Percentiles rank a stretch among this genome's conserved stretches.
Evolutionary conservation across 805 yeast genomes (phyloP).

Genomic region (Gaillardinia entomophila): DNA sequence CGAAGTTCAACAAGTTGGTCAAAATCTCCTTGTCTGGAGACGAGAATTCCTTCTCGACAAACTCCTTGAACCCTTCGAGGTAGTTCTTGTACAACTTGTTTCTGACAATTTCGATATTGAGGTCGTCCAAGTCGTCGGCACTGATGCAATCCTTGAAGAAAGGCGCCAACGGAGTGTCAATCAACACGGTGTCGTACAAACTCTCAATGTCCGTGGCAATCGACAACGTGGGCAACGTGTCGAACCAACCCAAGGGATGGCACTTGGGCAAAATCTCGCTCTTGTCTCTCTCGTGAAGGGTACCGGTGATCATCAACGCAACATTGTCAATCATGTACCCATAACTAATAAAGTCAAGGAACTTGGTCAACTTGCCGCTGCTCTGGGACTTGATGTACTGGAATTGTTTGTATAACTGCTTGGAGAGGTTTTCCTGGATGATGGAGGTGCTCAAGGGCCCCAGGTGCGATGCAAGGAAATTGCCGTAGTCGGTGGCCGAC

Average conservation of each 20-base stretch:
- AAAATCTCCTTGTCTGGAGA: conserved; percentile 79
- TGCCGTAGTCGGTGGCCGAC: conserved; percentile 94
- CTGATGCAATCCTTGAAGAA: conserved; percentile 86
- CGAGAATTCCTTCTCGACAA: conserved; percentile 55
- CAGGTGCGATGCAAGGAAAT: conserved; percentile 75
- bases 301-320: conserved; percentile 92
- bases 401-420: conserved; percentile 76
- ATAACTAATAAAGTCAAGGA: conserved; percentile 88
- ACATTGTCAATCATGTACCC: conserved; percentile 99
- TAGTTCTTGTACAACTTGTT: conserved; percentile 90
- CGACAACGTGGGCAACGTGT: conserved; percentile 88
- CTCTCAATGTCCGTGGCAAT: conserved; percentile 94
- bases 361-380: conserved; percentile 69
- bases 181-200: conserved; percentile 84
- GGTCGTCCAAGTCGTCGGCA: conserved; percentile 86
- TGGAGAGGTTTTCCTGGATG: conserved; percentile 75
- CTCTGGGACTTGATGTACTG: conserved; percentile 81
- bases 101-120: conserved; percentile 91
- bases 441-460: conserved; percentile 79
- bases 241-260: conserved; percentile 98
- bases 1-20: conserved; percentile 74
- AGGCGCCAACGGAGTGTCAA: conserved; percentile 97
- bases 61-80: conserved; percentile 76
- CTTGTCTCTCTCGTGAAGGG: conserved; percentile 90
- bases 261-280: conserved; percentile 83